Conservation (phyloP, 2,329 filamentous ascomycete genomes). For the Alternaria gaisen region DNA sequence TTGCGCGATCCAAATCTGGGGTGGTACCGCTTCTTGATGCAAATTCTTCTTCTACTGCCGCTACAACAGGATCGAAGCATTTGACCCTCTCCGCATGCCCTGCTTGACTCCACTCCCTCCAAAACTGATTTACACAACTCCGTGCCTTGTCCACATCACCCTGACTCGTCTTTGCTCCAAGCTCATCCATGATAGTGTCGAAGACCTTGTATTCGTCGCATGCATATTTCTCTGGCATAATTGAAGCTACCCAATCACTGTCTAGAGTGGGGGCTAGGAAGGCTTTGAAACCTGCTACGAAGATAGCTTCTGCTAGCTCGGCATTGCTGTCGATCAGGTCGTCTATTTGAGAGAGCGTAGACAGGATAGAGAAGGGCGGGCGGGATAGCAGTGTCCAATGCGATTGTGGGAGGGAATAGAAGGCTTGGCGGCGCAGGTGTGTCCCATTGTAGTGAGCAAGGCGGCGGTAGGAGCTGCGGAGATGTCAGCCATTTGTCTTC, state of each 20-base stretch:
- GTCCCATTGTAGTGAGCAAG: slow-evolving; percentile 90
- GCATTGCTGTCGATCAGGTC: slow-evolving; percentile 90
- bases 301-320: slow-evolving; percentile 79
- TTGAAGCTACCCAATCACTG: slow-evolving; percentile 45
- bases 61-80: slow-evolving; percentile 78
- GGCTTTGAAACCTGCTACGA: slow-evolving; percentile 57
- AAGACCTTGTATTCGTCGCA: slow-evolving; percentile 42
- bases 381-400: slow-evolving; percentile 86
- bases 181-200: slow-evolving; percentile 65
- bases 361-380: slow-evolving; percentile 83
- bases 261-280: slow-evolving; percentile 46
- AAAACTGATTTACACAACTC: slow-evolving; percentile 92
- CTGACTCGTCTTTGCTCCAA: slow-evolving; percentile 75
- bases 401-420: slow-evolving; percentile 84
- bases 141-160: slow-evolving; percentile 88
- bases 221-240: slow-evolving; percentile 41
- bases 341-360: slow-evolving; percentile 81
- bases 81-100: slow-evolving; percentile 77
- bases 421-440: slow-evolving; percentile 87
- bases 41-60: slow-evolving; percentile 60
- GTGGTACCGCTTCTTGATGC: slow-evolving; percentile 49
- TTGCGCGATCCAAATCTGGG: slow-evolving; percentile 41
- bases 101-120: slow-evolving; percentile 89
- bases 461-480: slow-evolving; percentile 78
- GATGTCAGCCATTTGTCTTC: slow-evolving; percentile 1